A percentile compares a stretch with the other conserved stretches of the same genome.
Conservation (phyloP, 306 rosid species). For the Lathyrus sativus region DNA sequence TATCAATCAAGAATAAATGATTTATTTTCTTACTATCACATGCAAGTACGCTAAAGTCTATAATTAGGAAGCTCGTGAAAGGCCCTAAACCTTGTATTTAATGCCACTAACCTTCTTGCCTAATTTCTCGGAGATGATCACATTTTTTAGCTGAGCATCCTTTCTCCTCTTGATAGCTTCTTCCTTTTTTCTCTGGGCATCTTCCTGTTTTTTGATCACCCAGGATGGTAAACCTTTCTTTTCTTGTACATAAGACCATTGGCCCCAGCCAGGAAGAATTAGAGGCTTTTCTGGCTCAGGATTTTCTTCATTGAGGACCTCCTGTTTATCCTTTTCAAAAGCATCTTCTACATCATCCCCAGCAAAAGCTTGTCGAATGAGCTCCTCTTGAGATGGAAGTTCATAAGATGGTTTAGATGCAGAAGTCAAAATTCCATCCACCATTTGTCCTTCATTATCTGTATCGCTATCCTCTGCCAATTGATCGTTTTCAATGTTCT, state of each 20-base stretch:
- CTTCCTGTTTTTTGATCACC: slow-evolving; percentile 77
- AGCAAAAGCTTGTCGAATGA: slow-evolving; percentile 79
- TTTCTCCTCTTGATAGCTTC: slow-evolving; percentile 74
- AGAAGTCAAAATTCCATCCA: slow-evolving; percentile 68
- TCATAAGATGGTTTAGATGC: slow-evolving; percentile 63
- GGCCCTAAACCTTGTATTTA: slow-evolving; percentile 19
- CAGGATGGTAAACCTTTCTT: slow-evolving; percentile 86
- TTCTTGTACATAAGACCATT: slow-evolving; percentile 81
- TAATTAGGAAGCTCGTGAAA: background rate
- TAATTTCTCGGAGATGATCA: slow-evolving; percentile 81
- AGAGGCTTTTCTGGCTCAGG: slow-evolving; percentile 91
- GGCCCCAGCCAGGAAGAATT: slow-evolving; percentile 96
- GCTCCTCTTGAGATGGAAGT: slow-evolving; percentile 93
- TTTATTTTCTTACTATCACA: background rate
- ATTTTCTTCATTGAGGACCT: slow-evolving; percentile 70
- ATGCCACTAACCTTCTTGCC: slow-evolving; percentile 74
- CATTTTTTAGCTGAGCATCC: slow-evolving; percentile 80
- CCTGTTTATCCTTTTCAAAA: slow-evolving; percentile 74
- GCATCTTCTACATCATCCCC: slow-evolving; percentile 90
- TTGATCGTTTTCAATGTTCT: slow-evolving; percentile 54
- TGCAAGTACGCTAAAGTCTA: slow-evolving; percentile 22
- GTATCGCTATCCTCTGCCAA: slow-evolving; percentile 64
- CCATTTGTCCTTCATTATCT: slow-evolving; percentile 76
- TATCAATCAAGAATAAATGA: slow-evolving; percentile 10
- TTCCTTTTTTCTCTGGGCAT: slow-evolving; percentile 68